Conservation (phyloP, 2,329 filamentous ascomycete genomes). For the Trichoderma sp. region DNA sequence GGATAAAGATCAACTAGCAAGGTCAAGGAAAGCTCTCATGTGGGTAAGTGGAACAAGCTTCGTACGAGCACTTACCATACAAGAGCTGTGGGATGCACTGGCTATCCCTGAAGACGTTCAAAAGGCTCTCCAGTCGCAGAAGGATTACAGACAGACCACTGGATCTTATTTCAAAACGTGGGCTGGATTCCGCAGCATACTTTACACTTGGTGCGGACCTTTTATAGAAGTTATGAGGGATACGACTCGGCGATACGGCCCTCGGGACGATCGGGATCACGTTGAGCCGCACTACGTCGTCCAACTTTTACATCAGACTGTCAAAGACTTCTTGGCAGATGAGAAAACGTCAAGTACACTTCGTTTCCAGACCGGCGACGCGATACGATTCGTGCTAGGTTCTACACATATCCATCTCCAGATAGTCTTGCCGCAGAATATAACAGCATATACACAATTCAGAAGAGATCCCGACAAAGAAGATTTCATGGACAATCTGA, state of each 20-base stretch:
- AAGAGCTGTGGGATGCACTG: not conserved
- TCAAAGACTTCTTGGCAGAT: not conserved
- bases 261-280: not conserved
- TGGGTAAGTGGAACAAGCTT: not conserved
- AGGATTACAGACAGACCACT: not conserved
- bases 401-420: not conserved
- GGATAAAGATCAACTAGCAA: not conserved
- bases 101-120: not conserved
- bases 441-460: not conserved
- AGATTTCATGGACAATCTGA: not conserved
- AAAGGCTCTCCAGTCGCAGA: not conserved
- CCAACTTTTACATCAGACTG: not conserved
- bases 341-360: not conserved
- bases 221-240: not conserved
- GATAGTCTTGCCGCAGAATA: not conserved
- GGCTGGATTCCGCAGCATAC: not conserved
- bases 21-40: not conserved
- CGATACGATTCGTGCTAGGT: not conserved
- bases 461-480: not conserved
- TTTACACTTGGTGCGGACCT: not conserved
- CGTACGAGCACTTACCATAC: not conserved
- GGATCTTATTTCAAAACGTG: not conserved
- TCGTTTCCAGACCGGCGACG: not conserved
- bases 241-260: not conserved
- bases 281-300: not conserved